Evolutionary conservation across 208 protist species (phyloP).

Genomic region (Leishmania gerbilli): DNA sequence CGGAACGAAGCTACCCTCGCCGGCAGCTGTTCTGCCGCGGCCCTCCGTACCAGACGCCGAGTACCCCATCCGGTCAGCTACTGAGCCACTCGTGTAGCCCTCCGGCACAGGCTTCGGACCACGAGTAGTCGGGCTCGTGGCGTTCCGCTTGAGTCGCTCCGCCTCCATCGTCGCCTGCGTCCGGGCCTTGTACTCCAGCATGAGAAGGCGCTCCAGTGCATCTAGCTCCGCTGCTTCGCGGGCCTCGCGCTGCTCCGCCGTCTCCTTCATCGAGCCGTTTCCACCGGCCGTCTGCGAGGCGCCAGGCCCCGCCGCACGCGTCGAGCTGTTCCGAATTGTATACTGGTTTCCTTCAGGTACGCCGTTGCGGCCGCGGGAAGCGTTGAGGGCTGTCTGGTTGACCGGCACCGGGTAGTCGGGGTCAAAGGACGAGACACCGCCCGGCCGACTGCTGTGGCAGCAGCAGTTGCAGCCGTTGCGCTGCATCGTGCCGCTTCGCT

Average conservation of each 20-base stretch:
- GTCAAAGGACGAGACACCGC: slow-evolving; percentile 49
- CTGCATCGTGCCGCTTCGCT: slow-evolving; percentile 32
- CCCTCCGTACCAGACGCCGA: slow-evolving; percentile 10
- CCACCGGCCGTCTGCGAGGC: slow-evolving; percentile 11
- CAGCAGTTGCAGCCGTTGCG: slow-evolving; percentile 60
- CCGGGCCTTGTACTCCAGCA: slow-evolving; percentile 87
- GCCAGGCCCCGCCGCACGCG: not conserved
- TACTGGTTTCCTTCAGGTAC: slow-evolving; percentile 52
- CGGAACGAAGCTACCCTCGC: slow-evolving; percentile 14
- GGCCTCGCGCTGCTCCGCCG: slow-evolving; percentile 49
- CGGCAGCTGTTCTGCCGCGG: slow-evolving; percentile 9
- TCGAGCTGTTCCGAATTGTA: slow-evolving; percentile 38
- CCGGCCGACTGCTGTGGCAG: slow-evolving; percentile 38
- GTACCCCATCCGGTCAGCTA: not conserved
- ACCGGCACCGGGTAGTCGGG: slow-evolving; percentile 74
- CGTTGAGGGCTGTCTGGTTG: slow-evolving; percentile 85
- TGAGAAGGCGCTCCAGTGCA: slow-evolving; percentile 86
- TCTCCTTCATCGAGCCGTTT: slow-evolving; percentile 7
- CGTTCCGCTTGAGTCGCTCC: slow-evolving; percentile 38
- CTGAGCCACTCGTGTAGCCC: slow-evolving; percentile 25
- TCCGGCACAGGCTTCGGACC: slow-evolving; percentile 46
- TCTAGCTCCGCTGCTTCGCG: slow-evolving; percentile 74
- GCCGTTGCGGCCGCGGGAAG: slow-evolving; percentile 62
- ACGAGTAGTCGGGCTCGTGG: slow-evolving; percentile 33
- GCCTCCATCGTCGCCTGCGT: slow-evolving; percentile 68